Percentiles rank a stretch among this genome's conserved stretches.
phyloP scores from a whole-genome alignment of 805 yeast species.

The Candida endomychidarum region DNA sequence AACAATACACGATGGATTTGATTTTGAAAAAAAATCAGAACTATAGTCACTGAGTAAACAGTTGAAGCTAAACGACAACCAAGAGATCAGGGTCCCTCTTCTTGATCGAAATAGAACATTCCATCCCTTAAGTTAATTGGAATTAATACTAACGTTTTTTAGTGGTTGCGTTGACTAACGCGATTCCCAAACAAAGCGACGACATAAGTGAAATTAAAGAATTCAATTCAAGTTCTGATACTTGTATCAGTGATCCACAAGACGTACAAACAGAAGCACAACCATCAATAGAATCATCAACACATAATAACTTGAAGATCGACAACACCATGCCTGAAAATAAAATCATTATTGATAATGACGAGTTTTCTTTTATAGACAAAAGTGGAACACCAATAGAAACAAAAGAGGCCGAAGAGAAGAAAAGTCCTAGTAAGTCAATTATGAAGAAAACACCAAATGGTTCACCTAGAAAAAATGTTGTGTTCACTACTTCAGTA shows the following conservation, averaged over 20 bases:
- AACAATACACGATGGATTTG: too few relatives aligned
- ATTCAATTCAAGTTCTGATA: slow-evolving; percentile 42
- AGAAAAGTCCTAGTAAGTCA: slow-evolving; percentile 33
- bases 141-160: not conserved
- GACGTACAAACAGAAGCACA: slow-evolving; percentile 1
- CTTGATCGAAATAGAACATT: too few relatives aligned
- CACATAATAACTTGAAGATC: not conserved
- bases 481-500: slow-evolving; percentile 29
- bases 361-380: slow-evolving; percentile 25
- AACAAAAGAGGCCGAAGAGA: not conserved
- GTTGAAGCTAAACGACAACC: too few relatives aligned
- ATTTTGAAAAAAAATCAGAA: too few relatives aligned
- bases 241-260: slow-evolving; percentile 32
- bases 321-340: too few relatives aligned
- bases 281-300: not conserved
- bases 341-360: slow-evolving; percentile 16
- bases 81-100: too few relatives aligned
- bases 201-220: slow-evolving; percentile 20
- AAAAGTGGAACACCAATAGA: not conserved
- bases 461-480: slow-evolving; percentile 40
- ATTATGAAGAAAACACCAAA: slow-evolving; percentile 31
- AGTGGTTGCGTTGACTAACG: slow-evolving; percentile 5
- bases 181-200: slow-evolving; percentile 5
- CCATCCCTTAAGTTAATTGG: too few relatives aligned
- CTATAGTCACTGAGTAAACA: too few relatives aligned